Percentiles rank a stretch among this genome's conserved stretches.
Conservation (phyloP, 768 basidiomycete genomes). For the Flagelloscypha sp. region DNA sequence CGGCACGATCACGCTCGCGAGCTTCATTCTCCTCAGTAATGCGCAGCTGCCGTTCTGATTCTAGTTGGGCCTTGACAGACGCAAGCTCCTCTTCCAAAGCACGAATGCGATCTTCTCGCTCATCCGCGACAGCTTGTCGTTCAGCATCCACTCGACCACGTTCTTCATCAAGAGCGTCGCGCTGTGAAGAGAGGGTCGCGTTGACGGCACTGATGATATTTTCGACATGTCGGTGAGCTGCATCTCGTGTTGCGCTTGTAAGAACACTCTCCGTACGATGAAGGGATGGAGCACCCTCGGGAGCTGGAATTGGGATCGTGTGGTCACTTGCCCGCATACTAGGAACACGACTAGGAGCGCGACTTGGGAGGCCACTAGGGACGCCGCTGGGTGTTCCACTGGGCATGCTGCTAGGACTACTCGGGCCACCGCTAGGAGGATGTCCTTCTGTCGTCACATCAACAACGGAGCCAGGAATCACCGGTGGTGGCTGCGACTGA, state of each 20-base stretch:
- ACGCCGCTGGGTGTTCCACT: no score
- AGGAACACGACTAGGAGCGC: no score
- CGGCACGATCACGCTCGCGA: constrained; percentile 50
- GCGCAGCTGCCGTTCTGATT: constrained; percentile 52
- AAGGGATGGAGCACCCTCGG: no score
- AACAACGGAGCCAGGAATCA: not conserved
- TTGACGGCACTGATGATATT: constrained; percentile 56
- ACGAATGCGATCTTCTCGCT: constrained; percentile 46
- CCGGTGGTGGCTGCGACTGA: constrained; percentile 22
- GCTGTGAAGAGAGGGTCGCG: constrained; percentile 40
- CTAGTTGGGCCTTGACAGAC: constrained; percentile 48
- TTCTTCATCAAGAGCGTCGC: constrained; percentile 46
- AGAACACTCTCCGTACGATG: constrained; percentile 30
- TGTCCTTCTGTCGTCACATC: constrained; percentile 1
- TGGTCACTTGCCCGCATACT: no score
- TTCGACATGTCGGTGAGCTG: constrained; percentile 45
- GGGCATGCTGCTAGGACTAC: not conserved
- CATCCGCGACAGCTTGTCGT: constrained; percentile 35
- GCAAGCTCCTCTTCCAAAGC: constrained; percentile 59
- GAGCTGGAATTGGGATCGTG: no score
- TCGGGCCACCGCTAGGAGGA: not conserved
- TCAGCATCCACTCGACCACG: constrained; percentile 46
- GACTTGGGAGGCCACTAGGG: no score
- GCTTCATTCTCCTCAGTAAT: constrained; percentile 53
- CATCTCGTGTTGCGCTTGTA: constrained; percentile 39